Conservation (phyloP, 805 yeast genomes). For the Debaryomyces tyrocola region DNA sequence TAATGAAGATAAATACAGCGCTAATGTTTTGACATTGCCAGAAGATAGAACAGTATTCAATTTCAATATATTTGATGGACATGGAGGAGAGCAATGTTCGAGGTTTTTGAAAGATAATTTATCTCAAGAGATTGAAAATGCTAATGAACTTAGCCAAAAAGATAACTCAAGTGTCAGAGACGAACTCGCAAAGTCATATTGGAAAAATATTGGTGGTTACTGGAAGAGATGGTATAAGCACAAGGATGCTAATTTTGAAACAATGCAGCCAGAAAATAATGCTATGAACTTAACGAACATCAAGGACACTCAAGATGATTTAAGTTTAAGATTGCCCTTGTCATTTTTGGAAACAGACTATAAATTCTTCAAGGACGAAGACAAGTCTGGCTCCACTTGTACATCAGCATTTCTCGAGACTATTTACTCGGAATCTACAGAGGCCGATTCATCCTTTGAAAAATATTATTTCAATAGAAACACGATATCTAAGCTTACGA, state of each 20-base stretch:
- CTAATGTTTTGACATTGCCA: slow-evolving; percentile 51
- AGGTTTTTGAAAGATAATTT: slow-evolving; percentile 56
- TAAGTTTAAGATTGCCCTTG: slow-evolving; percentile 59
- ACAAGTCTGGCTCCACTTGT: slow-evolving; percentile 67
- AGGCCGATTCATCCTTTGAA: slow-evolving; percentile 29
- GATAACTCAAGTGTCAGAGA: slow-evolving; percentile 29
- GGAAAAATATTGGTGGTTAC: slow-evolving; percentile 69
- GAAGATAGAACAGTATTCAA: slow-evolving; percentile 45
- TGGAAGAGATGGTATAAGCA: slow-evolving; percentile 77
- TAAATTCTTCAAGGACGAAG: slow-evolving; percentile 46
- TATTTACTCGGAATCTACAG: slow-evolving; percentile 29
- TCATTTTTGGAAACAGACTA: slow-evolving; percentile 68
- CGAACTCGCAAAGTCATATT: slow-evolving; percentile 54
- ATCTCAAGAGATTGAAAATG: slow-evolving; percentile 50
- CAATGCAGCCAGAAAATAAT: slow-evolving; percentile 21
- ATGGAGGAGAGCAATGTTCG: slow-evolving; percentile 83
- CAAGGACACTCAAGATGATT: slow-evolving; percentile 46
- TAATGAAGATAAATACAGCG: slow-evolving; percentile 81
- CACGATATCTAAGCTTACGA: slow-evolving; percentile 63
- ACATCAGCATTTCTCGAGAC: slow-evolving; percentile 64
- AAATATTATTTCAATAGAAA: slow-evolving; percentile 62
- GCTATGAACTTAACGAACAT: slow-evolving; percentile 14
- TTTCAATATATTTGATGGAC: slow-evolving; percentile 88
- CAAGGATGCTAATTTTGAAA: slow-evolving; percentile 30
- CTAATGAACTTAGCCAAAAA: slow-evolving; percentile 23